Base-by-base conservation (phyloP, 73 alveolate species). In the Paramecium pentaurelia region DNA sequence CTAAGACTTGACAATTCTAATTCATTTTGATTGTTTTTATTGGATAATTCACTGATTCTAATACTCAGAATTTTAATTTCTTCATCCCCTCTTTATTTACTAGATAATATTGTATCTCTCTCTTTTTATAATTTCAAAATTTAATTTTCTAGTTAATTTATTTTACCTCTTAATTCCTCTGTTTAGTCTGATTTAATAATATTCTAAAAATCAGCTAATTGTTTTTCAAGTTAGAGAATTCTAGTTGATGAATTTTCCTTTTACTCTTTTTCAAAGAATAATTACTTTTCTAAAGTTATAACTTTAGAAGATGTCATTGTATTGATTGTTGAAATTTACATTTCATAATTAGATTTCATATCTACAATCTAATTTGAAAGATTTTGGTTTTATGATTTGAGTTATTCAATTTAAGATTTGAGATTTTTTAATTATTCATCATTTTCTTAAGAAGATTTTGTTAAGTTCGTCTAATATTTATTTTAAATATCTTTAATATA, bases 21-120 rank as follows among this genome's bases (percentile, higher is more conserved):
- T 34, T 64, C 20, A 16, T 64, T 64, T 30, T 34, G 20, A 30
- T 64, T 20, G 30, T 30, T 64, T 30, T 2, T 22, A 64, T 34
- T 64, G 2, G 83, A 64, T 30, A 64, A 64, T 64, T 64, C 83
- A 11, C 49, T 8, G 7, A 25, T 64, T 64, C 51, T 18, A 64
- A 16, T 18, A 64, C 27, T 64, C 1, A 64, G 45, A 27, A 64
- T 30, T 64, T 34, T 64, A 20, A 64, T 64, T 64, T 64, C 49
- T 64, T 64, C 83, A 25, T 64, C 83, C n/a, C 49, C 83, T 64
- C 51, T 64, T 64, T 64, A 64, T 64, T 64, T 64, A 64, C 45
- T 34, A 64, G 83, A 64, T 64, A 20, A 18, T 11, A 64, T 28
- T 27, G 27, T 14, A 18, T 54, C 68, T 54, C 68, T 54, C 11